phyloP scores from a whole-genome alignment of 1,284 basidiomycete genomes.

The Melampsora americana region DNA sequence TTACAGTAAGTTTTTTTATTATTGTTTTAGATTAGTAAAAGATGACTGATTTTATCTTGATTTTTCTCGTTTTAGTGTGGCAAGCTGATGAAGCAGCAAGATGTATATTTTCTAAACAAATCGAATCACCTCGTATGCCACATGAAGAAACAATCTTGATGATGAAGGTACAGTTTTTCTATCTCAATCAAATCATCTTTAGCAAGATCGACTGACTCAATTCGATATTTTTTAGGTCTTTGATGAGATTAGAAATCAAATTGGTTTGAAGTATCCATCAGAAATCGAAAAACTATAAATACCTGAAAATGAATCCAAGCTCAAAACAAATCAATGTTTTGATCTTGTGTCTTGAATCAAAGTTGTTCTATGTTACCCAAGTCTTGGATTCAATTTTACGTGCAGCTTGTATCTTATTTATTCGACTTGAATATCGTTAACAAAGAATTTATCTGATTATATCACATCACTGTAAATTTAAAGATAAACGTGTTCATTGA shows the following conservation, averaged over 20 bases:
- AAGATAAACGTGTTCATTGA: too few relatives aligned
- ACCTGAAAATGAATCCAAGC: not conserved
- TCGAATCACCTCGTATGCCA: conserved; percentile 40
- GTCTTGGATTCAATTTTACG: too few relatives aligned
- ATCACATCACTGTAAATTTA: too few relatives aligned
- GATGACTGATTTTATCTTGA: conserved; percentile 24
- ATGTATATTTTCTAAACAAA: conserved; percentile 48
- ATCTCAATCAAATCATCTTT: not conserved
- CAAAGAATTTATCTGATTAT: too few relatives aligned
- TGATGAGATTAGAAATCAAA: conserved; percentile 36
- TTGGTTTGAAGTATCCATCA: conserved; percentile 30
- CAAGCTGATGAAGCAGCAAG: conserved; percentile 57
- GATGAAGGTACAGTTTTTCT: conserved; percentile 26
- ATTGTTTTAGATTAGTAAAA: too few relatives aligned
- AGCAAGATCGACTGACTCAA: not conserved
- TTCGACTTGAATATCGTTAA: too few relatives aligned
- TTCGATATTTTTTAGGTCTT: conserved; percentile 18
- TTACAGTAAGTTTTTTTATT: conserved; percentile 1
- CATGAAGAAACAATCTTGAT: conserved; percentile 37
- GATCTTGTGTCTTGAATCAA: too few relatives aligned
- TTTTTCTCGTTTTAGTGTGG: conserved; percentile 52
- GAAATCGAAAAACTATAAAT: not conserved
- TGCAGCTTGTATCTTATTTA: too few relatives aligned
- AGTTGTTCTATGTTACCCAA: too few relatives aligned
- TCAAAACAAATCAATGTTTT: too few relatives aligned